These are phyloP conservation scores for Prunus padus DNA, from an alignment of 306 rosid genomes.

Conservation along the genomic window DNA sequence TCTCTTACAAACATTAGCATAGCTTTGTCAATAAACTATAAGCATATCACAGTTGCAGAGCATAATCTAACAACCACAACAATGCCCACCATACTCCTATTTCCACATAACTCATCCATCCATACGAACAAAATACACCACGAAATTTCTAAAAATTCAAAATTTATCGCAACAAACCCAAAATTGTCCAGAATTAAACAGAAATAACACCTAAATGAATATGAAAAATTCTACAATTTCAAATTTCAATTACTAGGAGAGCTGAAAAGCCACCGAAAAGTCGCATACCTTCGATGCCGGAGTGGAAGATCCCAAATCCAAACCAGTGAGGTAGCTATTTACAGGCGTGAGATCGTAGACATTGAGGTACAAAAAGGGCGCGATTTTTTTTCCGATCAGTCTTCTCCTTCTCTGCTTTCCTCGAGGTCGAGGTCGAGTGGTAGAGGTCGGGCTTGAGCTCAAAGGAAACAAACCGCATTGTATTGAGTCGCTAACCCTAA, in stretches of 20 bases:
- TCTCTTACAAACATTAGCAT: neutral
- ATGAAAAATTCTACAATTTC: neutral
- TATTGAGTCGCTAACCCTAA: constrained; percentile 22
- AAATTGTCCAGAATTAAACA: neutral
- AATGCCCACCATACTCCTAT: neutral
- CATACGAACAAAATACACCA: no score
- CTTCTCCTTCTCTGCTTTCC: constrained; percentile 38
- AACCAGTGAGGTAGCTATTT: constrained; percentile 77
- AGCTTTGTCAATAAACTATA: neutral
- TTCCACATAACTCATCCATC: neutral
- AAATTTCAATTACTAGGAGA: neutral
- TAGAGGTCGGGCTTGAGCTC: constrained; percentile 42
- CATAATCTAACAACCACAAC: neutral
- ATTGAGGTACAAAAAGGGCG: constrained; percentile 70
- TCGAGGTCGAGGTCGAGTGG: constrained; percentile 48
- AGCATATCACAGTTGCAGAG: neutral
- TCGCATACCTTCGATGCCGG: constrained; percentile 84
- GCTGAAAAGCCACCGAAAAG: neutral
- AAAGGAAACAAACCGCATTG: constrained; percentile 76
- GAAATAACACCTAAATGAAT: neutral
- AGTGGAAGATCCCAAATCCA: constrained; percentile 86
- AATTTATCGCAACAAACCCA: neutral
- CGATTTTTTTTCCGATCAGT: constrained; percentile 25
- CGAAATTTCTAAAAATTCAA: neutral
- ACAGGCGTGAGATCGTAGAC: constrained; percentile 88